Base-by-base conservation (phyloP, 805 yeast species). In the Huiozyma sinensis region DNA sequence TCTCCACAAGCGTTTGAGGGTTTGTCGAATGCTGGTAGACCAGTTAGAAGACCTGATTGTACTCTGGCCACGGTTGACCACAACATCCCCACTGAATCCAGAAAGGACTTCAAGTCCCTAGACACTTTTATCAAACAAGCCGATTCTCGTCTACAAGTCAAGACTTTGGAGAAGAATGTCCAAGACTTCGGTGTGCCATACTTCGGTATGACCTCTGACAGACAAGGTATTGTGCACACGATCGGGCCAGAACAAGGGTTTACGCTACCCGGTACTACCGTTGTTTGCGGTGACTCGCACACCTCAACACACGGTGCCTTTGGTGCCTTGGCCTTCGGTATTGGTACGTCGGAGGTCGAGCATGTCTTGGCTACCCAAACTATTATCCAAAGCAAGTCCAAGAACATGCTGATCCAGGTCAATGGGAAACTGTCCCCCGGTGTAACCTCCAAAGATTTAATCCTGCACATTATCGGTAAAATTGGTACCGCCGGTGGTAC, bases 401-500 rank as follows among this genome's bases (percentile, higher is more conserved):
- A 90, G 66, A 92, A 92, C 72, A 92, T 92, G 97, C 76, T 92
- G 61, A 81, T 92, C 55, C 66, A 73, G 49, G 84, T 92, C 29
- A 79, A 81, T 47, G 98, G 98, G 51, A 84, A 82, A 52, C 75
- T 92, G 53, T 68, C 72, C 35, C 83, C 83, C 36, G 97, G 97
- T 43, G 83, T 92, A 64, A 92, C 98, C 24, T 92, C 98, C 39
- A 92, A 92, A 73, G 99, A 92, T 70, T 72, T 92, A 56, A 81
- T 92, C 52, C 74, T 92, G 48, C 97, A 92, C 64, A 92, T 92
- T 38, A 92, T 92, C 60, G 96, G 97, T 56, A 79, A 80, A 42
- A 92, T 92, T 60, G 99, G 99, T 69, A 92, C 98, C 52, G 99
- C 99, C 49, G 99, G 99, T 68, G 99, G 99, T 70, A 92, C 97